Evolutionary conservation across 2,329 filamentous ascomycete genomes (phyloP), one percentile per base, ranked within the genome.

Genomic region (Claviceps pusilla): DNA sequence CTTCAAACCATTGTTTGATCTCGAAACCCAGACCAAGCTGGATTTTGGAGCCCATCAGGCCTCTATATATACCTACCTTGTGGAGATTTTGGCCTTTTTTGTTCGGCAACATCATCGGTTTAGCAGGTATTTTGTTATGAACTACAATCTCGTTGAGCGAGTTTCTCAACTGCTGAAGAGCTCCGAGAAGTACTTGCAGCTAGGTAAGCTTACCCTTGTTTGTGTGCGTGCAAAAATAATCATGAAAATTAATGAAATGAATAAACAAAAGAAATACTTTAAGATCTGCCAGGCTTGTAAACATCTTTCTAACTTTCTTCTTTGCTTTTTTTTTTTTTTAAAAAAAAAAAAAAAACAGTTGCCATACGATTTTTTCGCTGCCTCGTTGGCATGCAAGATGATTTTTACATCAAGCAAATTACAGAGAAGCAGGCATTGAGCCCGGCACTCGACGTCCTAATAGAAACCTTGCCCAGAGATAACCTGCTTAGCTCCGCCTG

Each of bases 31-130:
- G 57, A 68, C 76, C 45, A 80, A 87, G 62, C 77, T 86, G 71
- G 76, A 83, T 57, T 83, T 97, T 59, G 79, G 79, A 29, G 85
- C 89, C 53, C 83, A 93, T 62, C 85, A 95, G 67, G 88, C 93
- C 31, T 87, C 88, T n/a, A 78, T 97, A 58, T 95, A 90, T 68
- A 84, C 83, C 24, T 93, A 96, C 66, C 75, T 98, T 51, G 86
- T 96, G 54, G 93, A 98, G 65, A 87, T 96, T 33, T 77, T 97
- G 51, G 90, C 87, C 66, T 97, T 94, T 72, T 96, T 96, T 67
- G 83, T 96, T 59, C 83, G 90, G 45, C 87, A 94, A 64, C 91
- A 97, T 69, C 79, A 86, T 45, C 83, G 87, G 63, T 83, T 89
- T 61, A 90, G 86, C 72, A 93, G 94, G 68, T 87, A 83, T 63